phyloP scores from a whole-genome alignment of 345 rosid genomes.

The Syzygium aqueum region DNA sequence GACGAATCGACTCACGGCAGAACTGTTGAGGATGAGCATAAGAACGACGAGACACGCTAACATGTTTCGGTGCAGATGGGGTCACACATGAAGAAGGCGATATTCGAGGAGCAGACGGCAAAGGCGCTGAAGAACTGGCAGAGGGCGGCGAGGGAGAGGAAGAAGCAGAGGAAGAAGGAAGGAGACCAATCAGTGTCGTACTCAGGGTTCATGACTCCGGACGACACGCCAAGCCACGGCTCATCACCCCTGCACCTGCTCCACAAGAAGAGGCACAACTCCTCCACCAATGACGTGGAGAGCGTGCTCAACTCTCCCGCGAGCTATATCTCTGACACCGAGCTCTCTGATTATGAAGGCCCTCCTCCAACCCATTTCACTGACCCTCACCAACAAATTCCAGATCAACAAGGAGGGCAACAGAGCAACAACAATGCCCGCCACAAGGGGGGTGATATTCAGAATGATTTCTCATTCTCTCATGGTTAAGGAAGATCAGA shows the following conservation, averaged over 20 bases:
- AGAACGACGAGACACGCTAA: background rate
- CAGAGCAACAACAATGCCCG: background rate
- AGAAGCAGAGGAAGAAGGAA: conserved; percentile 8
- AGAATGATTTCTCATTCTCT: conserved; percentile 10
- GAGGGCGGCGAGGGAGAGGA: conserved; percentile 29
- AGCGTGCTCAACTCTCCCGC: conserved; percentile 12
- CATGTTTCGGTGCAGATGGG: conserved; percentile 26
- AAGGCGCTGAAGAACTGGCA: conserved; percentile 35
- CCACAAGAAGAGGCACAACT: conserved; percentile 14
- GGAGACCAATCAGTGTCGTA: background rate
- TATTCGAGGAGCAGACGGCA: conserved; percentile 36
- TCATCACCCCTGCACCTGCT: conserved; percentile 27
- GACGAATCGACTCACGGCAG: background rate
- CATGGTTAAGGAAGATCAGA: background rate
- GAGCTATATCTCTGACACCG: conserved; percentile 20
- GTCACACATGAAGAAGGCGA: conserved; percentile 42
- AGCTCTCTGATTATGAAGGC: conserved; percentile 15
- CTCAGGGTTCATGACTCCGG: conserved; percentile 17
- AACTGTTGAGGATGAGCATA: background rate
- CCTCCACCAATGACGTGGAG: conserved; percentile 17
- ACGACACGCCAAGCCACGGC: conserved; percentile 18
- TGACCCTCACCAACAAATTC: background rate
- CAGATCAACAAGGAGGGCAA: background rate
- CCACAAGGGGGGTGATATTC: background rate
- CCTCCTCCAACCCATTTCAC: background rate